A percentile compares a stretch with the other conserved stretches of the same genome.
Evolutionary conservation across 2,329 filamentous ascomycete genomes (phyloP).

Genomic region (Colletotrichum godetiae): DNA sequence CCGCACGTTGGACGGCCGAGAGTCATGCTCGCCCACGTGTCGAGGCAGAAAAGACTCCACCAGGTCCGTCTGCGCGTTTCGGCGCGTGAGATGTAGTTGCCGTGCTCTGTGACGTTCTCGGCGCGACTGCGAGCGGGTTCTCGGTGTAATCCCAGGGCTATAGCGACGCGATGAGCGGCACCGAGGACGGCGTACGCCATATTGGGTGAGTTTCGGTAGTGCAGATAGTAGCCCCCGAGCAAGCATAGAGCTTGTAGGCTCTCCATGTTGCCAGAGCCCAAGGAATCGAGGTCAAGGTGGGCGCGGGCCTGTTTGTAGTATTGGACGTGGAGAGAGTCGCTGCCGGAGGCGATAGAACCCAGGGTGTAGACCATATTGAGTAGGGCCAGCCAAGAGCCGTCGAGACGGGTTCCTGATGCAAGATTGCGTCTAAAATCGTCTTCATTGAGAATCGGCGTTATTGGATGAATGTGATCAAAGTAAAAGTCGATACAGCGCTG

Average conservation of each 20-base stretch:
- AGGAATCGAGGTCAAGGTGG: conserved; percentile 64
- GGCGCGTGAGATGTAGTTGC: conserved; percentile 10
- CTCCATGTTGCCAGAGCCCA: conserved; percentile 54
- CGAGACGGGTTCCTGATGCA: conserved; percentile 57
- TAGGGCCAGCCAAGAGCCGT: conserved; percentile 69
- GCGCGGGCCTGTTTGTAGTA: conserved; percentile 67
- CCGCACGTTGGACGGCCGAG: conserved; percentile 50
- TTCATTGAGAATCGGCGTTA: conserved; percentile 71
- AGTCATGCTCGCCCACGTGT: conserved; percentile 55
- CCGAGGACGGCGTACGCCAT: conserved; percentile 39
- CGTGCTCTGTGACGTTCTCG: conserved; percentile 3
- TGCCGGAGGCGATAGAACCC: conserved; percentile 68
- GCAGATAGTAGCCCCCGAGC: conserved; percentile 38
- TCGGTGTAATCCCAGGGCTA: conserved; percentile 38
- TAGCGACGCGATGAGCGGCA: conserved; percentile 36
- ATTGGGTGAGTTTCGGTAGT: conserved; percentile 40
- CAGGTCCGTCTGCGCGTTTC: conserved; percentile 53
- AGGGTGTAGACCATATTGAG: conserved; percentile 73
- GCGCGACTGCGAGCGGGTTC: conserved; percentile 20
- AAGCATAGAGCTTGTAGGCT: conserved; percentile 39
- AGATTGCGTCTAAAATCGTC: conserved; percentile 56
- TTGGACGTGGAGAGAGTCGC: conserved; percentile 64
- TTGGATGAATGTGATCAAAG: conserved; percentile 69
- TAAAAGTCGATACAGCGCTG: conserved; percentile 66
- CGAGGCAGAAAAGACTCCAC: conserved; percentile 56